Conservation (phyloP, 768 basidiomycete genomes). For the Collybia nuda region DNA sequence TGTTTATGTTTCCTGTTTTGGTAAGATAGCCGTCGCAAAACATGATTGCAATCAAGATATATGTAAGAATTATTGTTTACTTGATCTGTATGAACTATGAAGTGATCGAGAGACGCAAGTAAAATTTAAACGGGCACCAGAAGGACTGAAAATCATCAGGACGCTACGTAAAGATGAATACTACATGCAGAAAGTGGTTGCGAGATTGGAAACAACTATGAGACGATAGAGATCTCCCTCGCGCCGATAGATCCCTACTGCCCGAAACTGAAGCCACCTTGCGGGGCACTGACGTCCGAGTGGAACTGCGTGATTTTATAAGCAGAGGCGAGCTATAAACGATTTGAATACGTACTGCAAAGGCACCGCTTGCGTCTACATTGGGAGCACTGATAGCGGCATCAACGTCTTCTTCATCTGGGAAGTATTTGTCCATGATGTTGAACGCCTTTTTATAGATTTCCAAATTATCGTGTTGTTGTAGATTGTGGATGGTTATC, state of each 20-base stretch:
- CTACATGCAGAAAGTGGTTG: conserved; percentile 11
- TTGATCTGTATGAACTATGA: background rate
- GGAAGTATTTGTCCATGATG: conserved; percentile 98
- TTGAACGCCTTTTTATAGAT: conserved; percentile 99
- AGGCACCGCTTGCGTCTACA: conserved; percentile 71
- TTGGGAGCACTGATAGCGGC: conserved; percentile 76
- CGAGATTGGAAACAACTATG: conserved; percentile 8
- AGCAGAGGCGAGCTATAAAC: conserved; percentile 9
- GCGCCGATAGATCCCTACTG: conserved; percentile 39
- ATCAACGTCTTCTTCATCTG: conserved; percentile 93
- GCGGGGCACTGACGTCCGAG: conserved; percentile 81
- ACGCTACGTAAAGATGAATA: conserved; percentile 15
- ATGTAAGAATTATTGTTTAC: too few species aligned
- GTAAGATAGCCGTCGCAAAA: too few species aligned
- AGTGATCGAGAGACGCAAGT: background rate
- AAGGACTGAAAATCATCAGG: conserved; percentile 4
- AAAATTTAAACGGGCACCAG: background rate
- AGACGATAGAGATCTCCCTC: background rate
- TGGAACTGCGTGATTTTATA: conserved; percentile 59
- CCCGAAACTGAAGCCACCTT: conserved; percentile 96
- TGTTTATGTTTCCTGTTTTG: too few species aligned
- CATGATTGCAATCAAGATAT: too few species aligned
- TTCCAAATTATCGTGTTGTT: conserved; percentile 98
- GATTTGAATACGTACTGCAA: conserved; percentile 52
- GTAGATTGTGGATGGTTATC: conserved; percentile 98